Evolutionary conservation across 306 rosid species (phyloP).

Genomic region (Astragalus membranaceus): DNA sequence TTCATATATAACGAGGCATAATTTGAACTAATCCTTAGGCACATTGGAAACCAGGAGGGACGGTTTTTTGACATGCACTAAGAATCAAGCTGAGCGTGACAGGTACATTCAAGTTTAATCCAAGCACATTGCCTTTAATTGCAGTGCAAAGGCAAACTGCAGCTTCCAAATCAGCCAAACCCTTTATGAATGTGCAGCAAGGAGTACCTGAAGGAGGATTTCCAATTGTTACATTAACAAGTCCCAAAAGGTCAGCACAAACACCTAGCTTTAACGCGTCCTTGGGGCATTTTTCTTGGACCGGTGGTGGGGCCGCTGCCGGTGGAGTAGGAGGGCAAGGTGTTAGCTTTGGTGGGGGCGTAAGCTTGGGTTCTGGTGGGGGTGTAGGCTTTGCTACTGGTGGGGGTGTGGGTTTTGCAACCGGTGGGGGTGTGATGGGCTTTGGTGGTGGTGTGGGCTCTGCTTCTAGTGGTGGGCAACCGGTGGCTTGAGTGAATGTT

Average conservation of each 20-base stretch:
- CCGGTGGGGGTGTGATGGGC: not conserved
- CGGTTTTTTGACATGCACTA: constrained; percentile 70
- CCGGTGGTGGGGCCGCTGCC: not conserved
- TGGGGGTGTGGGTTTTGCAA: no score
- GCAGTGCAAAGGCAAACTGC: constrained; percentile 83
- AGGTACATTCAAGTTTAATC: constrained; percentile 59
- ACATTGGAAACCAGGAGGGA: constrained; percentile 69
- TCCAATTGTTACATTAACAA: constrained; percentile 36
- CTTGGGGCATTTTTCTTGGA: constrained; percentile 36
- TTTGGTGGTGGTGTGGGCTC: no score
- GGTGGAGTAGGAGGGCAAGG: not conserved
- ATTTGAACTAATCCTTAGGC: not conserved
- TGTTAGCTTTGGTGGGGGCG: not conserved
- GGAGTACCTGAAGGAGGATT: constrained; percentile 36
- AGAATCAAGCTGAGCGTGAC: constrained; percentile 43
- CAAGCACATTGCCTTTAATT: constrained; percentile 68
- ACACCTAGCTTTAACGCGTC: constrained; percentile 63
- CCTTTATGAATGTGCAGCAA: constrained; percentile 61
- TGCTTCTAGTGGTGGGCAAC: constrained; percentile 8
- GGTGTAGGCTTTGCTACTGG: no score
- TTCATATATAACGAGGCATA: not conserved
- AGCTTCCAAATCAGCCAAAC: constrained; percentile 59
- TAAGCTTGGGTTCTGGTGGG: not conserved
- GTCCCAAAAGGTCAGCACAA: constrained; percentile 53
- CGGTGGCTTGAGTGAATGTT: constrained; percentile 32